phyloP scores from a whole-genome alignment of 2,329 filamentous ascomycete species.

The Phialophora macrospora region DNA sequence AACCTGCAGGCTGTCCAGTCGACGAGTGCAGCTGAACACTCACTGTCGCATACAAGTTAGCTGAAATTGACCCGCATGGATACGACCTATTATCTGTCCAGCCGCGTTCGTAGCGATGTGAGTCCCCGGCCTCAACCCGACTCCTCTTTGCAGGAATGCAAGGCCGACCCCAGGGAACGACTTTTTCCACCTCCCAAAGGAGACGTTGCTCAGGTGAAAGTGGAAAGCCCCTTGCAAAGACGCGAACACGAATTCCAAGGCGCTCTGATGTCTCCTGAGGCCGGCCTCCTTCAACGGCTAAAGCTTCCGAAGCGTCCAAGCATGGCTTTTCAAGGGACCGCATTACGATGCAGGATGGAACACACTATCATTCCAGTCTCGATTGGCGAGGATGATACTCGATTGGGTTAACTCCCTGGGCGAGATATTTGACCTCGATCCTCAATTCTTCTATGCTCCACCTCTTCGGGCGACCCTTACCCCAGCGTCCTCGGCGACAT shows the following conservation, averaged over 20 bases:
- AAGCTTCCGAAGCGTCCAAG: not conserved
- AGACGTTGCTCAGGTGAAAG: not conserved
- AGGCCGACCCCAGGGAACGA: not conserved
- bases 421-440: not conserved
- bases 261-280: not conserved
- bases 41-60: not conserved
- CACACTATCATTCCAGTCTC: slow-evolving; percentile 10
- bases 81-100: not conserved
- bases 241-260: not conserved
- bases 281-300: not conserved
- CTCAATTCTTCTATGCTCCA: not conserved
- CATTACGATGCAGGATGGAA: not conserved
- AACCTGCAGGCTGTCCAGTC: not conserved
- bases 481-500: not conserved
- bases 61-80: not conserved
- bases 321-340: not conserved
- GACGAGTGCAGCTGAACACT: not conserved
- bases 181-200: not conserved
- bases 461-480: not conserved
- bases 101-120: not conserved
- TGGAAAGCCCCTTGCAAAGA: not conserved
- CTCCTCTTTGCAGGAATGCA: not conserved
- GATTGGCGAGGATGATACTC: slow-evolving; percentile 13
- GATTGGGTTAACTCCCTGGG: not conserved
- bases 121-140: not conserved